Evolutionary conservation across 2,329 filamentous ascomycete species (phyloP), one percentile per base, ranked within the genome.

Genomic region (Penicillium aurantiogriseum): DNA sequence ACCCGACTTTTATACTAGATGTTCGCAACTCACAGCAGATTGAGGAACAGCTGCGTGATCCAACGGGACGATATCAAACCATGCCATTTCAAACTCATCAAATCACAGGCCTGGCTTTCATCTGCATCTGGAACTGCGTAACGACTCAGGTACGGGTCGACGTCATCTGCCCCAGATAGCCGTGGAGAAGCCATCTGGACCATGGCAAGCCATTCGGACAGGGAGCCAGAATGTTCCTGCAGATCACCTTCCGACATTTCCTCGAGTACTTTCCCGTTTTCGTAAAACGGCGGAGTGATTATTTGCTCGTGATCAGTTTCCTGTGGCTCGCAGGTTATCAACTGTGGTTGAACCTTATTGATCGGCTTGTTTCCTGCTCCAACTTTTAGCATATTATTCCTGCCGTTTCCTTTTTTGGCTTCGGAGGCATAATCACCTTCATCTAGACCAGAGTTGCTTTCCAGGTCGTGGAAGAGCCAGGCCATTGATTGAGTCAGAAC

Each of bases 401-500:
- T 48, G 15, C 3, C 46, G 7, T 31, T 17, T 43, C 2, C 6
- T n/a, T 39, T 38, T 19, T 15, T 3, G 17, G 21, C 8, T 31
- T 36, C 21, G 25, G n/a, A 11, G n/a, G 11, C 23, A 31, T 27
- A 46, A 29, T 61, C 72, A 86, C 83, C 74, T 76, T 78, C 63
- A 67, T 67, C 76, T 40, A 63, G 57, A 27, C 60, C 63, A 5
- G 65, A 46, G 10, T 54, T 67, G 31, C 50, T 48, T 11, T 64
- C 63, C 21, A 87, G 71, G 66, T 92, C 88, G 67, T 82, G 88
- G 66, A 94, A 92, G 0, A 97, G 77, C 92, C 93, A 97, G 1
- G 84, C 84, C 23, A 88, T 68, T 1, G 87, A 85, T 44, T 81
- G 76, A 48, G 82, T 84, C 23, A 97, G 79, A 23, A 91, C 90